Conservation (phyloP, 106 monocot species). For the Acorus calamus region DNA sequence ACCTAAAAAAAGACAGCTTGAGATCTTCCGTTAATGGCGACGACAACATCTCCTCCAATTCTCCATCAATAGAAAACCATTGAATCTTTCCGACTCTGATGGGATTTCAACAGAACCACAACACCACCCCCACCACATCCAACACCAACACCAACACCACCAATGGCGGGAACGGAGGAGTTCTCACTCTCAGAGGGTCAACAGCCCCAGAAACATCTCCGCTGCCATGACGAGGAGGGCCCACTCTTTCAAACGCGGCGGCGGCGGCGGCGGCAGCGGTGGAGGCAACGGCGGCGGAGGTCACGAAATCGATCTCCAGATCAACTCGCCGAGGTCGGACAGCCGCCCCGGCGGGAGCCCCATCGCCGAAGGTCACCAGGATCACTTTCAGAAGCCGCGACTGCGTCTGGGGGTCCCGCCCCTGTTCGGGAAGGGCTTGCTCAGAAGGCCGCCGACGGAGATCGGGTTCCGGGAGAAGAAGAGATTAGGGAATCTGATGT, state of each 20-base stretch:
- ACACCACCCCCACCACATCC: conserved; percentile 7
- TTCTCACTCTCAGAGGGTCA: not conserved
- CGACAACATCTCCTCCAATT: no score
- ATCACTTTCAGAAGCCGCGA: conserved; percentile 23
- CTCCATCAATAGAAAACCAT: no score
- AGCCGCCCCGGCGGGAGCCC: not conserved
- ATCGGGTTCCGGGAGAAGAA: conserved; percentile 35
- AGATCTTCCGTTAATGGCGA: no score
- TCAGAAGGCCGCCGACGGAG: conserved; percentile 23
- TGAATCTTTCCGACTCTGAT: conserved; percentile 1
- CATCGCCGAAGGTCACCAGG: conserved; percentile 1
- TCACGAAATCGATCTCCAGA: conserved; percentile 58
- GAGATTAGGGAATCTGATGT: conserved; percentile 53
- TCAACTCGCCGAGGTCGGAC: conserved; percentile 50
- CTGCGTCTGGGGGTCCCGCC: conserved; percentile 26
- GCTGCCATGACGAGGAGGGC: conserved; percentile 52
- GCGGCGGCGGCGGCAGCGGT: conserved; percentile 4
- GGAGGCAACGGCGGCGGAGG: no score
- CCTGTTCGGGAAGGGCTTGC: conserved; percentile 18
- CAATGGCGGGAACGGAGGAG: conserved; percentile 8
- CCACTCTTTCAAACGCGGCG: conserved; percentile 53
- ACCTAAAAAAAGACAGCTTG: no score
- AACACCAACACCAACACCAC: not conserved
- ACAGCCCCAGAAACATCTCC: conserved; percentile 34
- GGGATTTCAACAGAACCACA: conserved; percentile 30